Percentiles rank a stretch among this genome's conserved stretches.
phyloP scores from a whole-genome alignment of 768 basidiomycete species.

The Lactarius trivialis region DNA sequence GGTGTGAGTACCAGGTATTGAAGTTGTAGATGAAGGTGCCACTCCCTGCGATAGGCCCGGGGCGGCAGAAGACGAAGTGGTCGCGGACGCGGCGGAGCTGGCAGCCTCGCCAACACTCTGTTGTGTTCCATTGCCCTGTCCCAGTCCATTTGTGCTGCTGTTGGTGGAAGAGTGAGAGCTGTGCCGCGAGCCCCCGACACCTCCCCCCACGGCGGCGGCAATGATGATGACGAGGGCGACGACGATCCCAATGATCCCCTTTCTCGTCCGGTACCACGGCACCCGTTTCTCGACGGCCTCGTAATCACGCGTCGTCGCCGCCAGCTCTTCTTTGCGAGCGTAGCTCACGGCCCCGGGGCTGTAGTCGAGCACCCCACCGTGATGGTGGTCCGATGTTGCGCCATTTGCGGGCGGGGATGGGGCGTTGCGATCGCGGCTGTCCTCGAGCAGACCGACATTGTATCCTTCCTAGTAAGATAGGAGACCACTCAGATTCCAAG shows the following conservation, averaged over 20 bases:
- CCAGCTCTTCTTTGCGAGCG: slow-evolving; percentile 20
- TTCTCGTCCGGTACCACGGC: slow-evolving; percentile 47
- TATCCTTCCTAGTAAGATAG: slow-evolving; percentile 42
- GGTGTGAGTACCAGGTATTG: background rate
- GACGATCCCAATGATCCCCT: slow-evolving; percentile 37
- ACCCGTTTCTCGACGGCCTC: background rate
- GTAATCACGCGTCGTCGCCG: slow-evolving; percentile 6
- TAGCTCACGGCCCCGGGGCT: slow-evolving; percentile 16
- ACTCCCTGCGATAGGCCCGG: no score
- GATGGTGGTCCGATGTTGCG: slow-evolving; percentile 26
- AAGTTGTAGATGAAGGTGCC: background rate
- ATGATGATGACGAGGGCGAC: slow-evolving; percentile 38
- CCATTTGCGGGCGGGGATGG: slow-evolving; percentile 14
- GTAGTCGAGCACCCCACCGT: slow-evolving; percentile 3
- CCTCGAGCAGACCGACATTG: slow-evolving; percentile 39
- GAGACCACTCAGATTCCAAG: background rate
- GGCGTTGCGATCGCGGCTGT: slow-evolving; percentile 24
- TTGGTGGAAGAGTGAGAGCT: background rate
- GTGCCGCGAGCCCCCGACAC: slow-evolving; percentile 43
- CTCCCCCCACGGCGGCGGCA: slow-evolving; percentile 51
- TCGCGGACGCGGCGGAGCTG: background rate
- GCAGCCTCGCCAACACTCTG: background rate
- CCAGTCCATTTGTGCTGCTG: background rate
- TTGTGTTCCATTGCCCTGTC: background rate
- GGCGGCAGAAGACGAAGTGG: no score